Evolutionary conservation across 78 protist species (phyloP).

Genomic region (Mantamonas sphyraenae): DNA sequence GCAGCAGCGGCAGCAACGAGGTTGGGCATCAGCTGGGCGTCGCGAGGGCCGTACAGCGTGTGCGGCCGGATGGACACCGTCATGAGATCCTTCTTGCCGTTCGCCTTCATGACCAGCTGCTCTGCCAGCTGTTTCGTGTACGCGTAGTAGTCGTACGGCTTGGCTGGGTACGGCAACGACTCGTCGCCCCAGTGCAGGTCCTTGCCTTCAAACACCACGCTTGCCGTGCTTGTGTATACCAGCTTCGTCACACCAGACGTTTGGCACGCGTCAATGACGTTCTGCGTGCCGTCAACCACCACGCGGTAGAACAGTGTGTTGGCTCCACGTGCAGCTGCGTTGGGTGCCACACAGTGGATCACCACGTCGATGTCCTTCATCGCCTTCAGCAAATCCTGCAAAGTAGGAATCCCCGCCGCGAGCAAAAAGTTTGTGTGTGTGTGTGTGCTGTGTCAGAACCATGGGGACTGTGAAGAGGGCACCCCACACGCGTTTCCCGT

Average conservation of each 20-base stretch:
- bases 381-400: too few species aligned
- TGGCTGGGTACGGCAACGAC: not conserved
- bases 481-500: too few species aligned
- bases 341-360: too few species aligned
- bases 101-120: not conserved
- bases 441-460: too few species aligned
- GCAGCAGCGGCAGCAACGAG: not conserved
- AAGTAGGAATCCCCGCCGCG: too few species aligned
- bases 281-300: not conserved
- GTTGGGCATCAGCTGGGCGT: not conserved
- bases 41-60: not conserved
- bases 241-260: not conserved
- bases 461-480: too few species aligned
- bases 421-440: not conserved
- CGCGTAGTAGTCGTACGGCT: not conserved
- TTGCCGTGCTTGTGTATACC: not conserved
- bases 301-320: not conserved
- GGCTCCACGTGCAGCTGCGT: not conserved
- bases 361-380: too few species aligned
- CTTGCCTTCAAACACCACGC: not conserved
- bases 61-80: not conserved
- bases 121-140: not conserved
- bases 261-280: not conserved
- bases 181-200: not conserved
- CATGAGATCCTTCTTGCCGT: not conserved